phyloP scores from a whole-genome alignment of 2,329 filamentous ascomycete species.

The Pseudopyrenochaeta lycopersici region DNA sequence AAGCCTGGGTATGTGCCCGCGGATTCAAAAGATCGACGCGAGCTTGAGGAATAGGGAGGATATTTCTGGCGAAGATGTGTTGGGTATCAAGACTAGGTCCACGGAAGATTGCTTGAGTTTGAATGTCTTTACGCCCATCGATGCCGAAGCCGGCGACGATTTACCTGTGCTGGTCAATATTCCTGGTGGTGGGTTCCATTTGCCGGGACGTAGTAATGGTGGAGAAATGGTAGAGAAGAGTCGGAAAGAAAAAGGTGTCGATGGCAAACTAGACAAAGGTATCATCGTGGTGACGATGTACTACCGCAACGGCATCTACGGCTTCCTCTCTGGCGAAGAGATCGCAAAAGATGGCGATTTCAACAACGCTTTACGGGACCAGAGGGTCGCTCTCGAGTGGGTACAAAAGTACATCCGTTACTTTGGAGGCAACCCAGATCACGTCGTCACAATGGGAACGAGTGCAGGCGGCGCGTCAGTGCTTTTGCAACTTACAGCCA shows the following conservation, averaged over 20 bases:
- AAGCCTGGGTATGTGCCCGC: conserved; percentile 43
- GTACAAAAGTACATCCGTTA: conserved; percentile 53
- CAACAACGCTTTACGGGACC: conserved; percentile 49
- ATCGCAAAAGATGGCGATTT: conserved; percentile 48
- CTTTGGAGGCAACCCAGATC: conserved; percentile 57
- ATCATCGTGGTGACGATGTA: conserved; percentile 46
- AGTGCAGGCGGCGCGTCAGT: conserved; percentile 44
- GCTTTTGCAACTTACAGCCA: conserved; percentile 40
- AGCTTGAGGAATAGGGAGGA: conserved; percentile 35
- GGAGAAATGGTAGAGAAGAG: conserved; percentile 43
- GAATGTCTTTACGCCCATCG: conserved; percentile 44
- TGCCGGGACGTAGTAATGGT: conserved; percentile 42
- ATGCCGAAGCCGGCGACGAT: conserved; percentile 43
- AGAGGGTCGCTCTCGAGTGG: conserved; percentile 52
- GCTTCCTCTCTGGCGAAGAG: conserved; percentile 55
- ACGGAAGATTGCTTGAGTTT: conserved; percentile 56
- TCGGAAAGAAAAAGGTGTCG: conserved; percentile 31
- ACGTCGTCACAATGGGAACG: conserved; percentile 56
- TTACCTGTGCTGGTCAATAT: conserved; percentile 55
- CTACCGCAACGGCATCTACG: conserved; percentile 53
- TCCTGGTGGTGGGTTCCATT: conserved; percentile 56
- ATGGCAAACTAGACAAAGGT: conserved; percentile 42
- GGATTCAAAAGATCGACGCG: conserved; percentile 44
- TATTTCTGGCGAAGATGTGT: conserved; percentile 34
- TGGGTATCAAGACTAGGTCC: conserved; percentile 33